Evolutionary conservation across 2,329 filamentous ascomycete species (phyloP).

Genomic region (Paraphoma chrysanthemicola): DNA sequence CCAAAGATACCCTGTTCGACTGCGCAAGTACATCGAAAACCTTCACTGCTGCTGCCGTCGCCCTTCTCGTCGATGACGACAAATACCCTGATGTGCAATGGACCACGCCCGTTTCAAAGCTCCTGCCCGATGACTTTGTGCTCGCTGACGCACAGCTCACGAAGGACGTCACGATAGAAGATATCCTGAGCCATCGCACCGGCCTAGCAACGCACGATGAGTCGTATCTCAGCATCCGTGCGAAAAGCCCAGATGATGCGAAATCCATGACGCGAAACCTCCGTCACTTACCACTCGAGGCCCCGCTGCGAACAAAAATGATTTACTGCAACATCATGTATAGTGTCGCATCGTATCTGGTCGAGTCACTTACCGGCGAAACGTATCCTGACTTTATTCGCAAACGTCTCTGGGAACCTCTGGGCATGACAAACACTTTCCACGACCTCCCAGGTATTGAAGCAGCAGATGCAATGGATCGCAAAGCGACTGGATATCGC

Average conservation of each 20-base stretch:
- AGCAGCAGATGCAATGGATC: not conserved
- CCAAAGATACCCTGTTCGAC: slow-evolving; percentile 60
- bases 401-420: slow-evolving; percentile 48
- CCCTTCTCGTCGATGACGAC: slow-evolving; percentile 56
- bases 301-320: slow-evolving; percentile 50
- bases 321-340: slow-evolving; percentile 64
- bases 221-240: slow-evolving; percentile 12
- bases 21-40: slow-evolving; percentile 65
- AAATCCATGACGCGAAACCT: slow-evolving; percentile 37
- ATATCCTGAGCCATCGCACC: slow-evolving; percentile 61
- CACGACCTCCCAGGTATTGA: slow-evolving; percentile 46
- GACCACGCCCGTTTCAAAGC: slow-evolving; percentile 54
- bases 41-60: slow-evolving; percentile 59
- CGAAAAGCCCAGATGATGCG: slow-evolving; percentile 13
- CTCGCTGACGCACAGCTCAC: slow-evolving; percentile 57
- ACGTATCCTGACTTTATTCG: slow-evolving; percentile 42
- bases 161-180: slow-evolving; percentile 60
- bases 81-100: slow-evolving; percentile 52
- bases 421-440: slow-evolving; percentile 50
- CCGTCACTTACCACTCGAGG: slow-evolving; percentile 52
- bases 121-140: slow-evolving; percentile 62
- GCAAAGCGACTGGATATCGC: slow-evolving; percentile 18
- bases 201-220: slow-evolving; percentile 52
- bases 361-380: slow-evolving; percentile 52
- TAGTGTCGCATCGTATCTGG: slow-evolving; percentile 54